Percentiles rank a stretch among this genome's conserved stretches.
These are phyloP conservation scores for Flaveria robusta DNA, from an alignment of 129 eudicot genomes.

Conservation along the genomic window DNA sequence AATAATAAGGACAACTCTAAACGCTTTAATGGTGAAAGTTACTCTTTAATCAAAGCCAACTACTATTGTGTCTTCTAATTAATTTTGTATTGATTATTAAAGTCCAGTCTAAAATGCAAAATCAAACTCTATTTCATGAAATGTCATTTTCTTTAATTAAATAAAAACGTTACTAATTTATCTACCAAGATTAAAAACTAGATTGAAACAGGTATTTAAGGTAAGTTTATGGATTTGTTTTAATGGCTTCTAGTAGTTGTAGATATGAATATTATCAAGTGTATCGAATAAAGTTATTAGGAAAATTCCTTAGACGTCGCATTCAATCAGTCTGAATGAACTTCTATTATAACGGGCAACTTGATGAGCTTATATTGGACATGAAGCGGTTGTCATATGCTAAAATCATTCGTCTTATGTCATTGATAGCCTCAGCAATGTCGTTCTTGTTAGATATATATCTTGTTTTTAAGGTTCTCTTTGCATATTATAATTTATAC, in stretches of 20 bases:
- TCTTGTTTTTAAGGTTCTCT: not conserved
- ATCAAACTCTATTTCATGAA: slow-evolving; percentile 26
- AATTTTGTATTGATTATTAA: slow-evolving; percentile 27
- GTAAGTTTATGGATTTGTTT: not conserved
- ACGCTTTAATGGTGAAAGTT: slow-evolving; percentile 39
- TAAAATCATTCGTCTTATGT: no score
- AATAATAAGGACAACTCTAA: slow-evolving; percentile 17
- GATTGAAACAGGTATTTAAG: not conserved
- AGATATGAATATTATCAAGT: not conserved
- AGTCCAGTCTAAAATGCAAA: slow-evolving; percentile 25
- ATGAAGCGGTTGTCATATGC: no score
- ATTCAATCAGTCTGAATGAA: no score
- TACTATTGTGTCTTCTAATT: slow-evolving; percentile 39
- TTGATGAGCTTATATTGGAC: no score
- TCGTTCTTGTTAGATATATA: no score
- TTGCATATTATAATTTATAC: not conserved
- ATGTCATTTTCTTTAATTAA: slow-evolving; percentile 30
- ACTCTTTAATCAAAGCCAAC: slow-evolving; percentile 42
- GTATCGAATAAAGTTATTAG: no score
- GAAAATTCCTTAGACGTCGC: no score
- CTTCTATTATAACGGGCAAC: no score
- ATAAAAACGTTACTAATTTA: not conserved
- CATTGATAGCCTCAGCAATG: no score
- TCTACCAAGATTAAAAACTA: not conserved
- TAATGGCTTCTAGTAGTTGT: not conserved